A percentile compares a stretch with the other conserved stretches of the same genome.
Conservation (phyloP, 2,329 filamentous ascomycete genomes). For the Ascochyta koolunga region DNA sequence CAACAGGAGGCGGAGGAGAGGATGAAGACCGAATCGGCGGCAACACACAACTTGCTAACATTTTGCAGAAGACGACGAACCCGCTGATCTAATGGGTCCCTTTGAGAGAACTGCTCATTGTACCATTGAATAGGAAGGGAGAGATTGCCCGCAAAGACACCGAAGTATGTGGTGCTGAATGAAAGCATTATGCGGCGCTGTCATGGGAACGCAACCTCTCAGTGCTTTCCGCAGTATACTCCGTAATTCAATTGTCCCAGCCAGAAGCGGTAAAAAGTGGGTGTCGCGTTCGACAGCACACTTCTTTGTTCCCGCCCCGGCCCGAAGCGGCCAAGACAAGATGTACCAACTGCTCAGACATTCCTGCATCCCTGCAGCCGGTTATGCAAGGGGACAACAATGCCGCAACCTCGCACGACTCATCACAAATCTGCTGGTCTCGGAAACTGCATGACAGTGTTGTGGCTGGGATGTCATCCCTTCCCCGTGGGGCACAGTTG, state of each 20-base stretch:
- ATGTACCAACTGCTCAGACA: constrained; percentile 40
- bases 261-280: constrained; percentile 36
- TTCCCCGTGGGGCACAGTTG: constrained; percentile 9
- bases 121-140: constrained; percentile 37
- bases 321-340: constrained; percentile 43
- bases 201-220: constrained; percentile 13
- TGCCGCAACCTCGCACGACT: constrained; percentile 23
- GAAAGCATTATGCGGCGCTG: constrained; percentile 39
- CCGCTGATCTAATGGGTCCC: constrained; percentile 36
- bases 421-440: constrained; percentile 24
- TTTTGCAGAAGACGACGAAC: constrained; percentile 34
- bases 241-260: constrained; percentile 46
- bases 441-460: constrained; percentile 17
- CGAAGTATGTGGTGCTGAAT: constrained; percentile 20
- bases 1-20: constrained; percentile 31
- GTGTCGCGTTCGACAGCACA: constrained; percentile 32
- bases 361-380: constrained; percentile 36
- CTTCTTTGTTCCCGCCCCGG: constrained; percentile 46
- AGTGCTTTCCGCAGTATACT: constrained; percentile 24
- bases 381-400: constrained; percentile 46
- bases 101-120: constrained; percentile 45
- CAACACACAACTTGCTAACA: constrained; percentile 43
- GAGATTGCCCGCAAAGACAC: constrained; percentile 16
- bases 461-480: constrained; percentile 27
- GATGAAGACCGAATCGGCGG: constrained; percentile 37